Conservation (phyloP, 2,329 filamentous ascomycete genomes). For the Penicillium janthinellum region DNA sequence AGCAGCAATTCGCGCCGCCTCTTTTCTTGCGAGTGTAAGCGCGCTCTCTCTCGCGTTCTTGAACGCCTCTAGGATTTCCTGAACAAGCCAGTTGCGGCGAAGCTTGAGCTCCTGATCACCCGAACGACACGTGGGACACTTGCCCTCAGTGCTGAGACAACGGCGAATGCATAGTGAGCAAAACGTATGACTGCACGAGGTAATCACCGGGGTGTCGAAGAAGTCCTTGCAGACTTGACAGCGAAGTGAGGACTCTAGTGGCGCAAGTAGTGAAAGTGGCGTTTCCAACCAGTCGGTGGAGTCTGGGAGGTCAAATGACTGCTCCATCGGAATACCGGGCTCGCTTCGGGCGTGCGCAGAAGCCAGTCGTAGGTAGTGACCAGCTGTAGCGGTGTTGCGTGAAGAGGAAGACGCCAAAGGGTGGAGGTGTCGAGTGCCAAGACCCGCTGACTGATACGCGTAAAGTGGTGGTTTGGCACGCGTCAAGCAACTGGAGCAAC, state of each 20-base stretch:
- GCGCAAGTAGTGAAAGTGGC: conserved; percentile 46
- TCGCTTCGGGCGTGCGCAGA: background rate
- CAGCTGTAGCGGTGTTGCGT: background rate
- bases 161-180: conserved; percentile 94
- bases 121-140: conserved; percentile 81
- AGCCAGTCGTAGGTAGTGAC: background rate
- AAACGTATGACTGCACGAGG: conserved; percentile 92
- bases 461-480: conserved; percentile 41
- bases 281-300: conserved; percentile 54
- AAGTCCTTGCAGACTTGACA: conserved; percentile 99
- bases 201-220: conserved; percentile 91
- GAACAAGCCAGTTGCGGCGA: conserved; percentile 78
- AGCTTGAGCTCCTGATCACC: conserved; percentile 82
- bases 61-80: conserved; percentile 83
- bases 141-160: conserved; percentile 77
- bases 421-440: conserved; percentile 33
- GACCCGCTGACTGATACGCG: conserved; percentile 46
- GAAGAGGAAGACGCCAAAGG: conserved; percentile 14
- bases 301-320: conserved; percentile 44
- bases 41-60: conserved; percentile 63
- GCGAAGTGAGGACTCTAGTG: conserved; percentile 78
- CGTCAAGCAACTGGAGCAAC: conserved; percentile 28
- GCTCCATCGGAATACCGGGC: conserved; percentile 33
- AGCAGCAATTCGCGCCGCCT: conserved; percentile 57
- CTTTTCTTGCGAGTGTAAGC: conserved; percentile 63